Percentiles rank a stretch among this genome's conserved stretches.
phyloP scores from a whole-genome alignment of 2,329 filamentous ascomycete species.

The Trichophyton mentagrophytes region DNA sequence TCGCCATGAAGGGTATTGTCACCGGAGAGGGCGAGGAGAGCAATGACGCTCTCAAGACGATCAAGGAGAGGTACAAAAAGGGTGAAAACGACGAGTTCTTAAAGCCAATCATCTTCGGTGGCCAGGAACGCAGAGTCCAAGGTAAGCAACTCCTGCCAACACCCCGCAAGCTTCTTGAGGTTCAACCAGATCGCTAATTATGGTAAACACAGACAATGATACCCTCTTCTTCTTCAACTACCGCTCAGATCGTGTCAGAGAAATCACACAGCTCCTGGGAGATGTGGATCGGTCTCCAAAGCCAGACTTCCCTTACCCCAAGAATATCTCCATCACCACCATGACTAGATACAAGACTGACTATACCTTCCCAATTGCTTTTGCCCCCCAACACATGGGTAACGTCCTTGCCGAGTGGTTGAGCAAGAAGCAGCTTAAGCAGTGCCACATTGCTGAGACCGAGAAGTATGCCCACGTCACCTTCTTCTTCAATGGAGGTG shows the following conservation, averaged over 20 bases:
- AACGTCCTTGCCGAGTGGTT: constrained; percentile 98
- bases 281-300: constrained; percentile 81
- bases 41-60: constrained; percentile 69
- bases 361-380: constrained; percentile 84
- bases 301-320: constrained; percentile 86
- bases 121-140: constrained; percentile 72
- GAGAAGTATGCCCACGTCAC: constrained; percentile 99
- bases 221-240: constrained; percentile 99
- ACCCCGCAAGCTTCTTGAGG: not conserved
- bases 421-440: constrained; percentile 73
- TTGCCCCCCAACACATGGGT: constrained; percentile 88
- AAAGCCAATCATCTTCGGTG: constrained; percentile 90
- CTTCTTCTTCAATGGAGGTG: constrained; percentile 99
- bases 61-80: constrained; percentile 77
- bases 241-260: constrained; percentile 90
- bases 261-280: constrained; percentile 88
- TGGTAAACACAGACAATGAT: constrained; percentile 54
- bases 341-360: constrained; percentile 98
- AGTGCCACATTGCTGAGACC: constrained; percentile 95
- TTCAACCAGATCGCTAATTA: not conserved
- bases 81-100: constrained; percentile 94
- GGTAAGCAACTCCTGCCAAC: constrained; percentile 37
- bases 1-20: constrained; percentile 77
- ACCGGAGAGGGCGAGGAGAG: constrained; percentile 76
- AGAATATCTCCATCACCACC: constrained; percentile 74